A percentile compares a stretch with the other conserved stretches of the same genome.
These are phyloP conservation scores for Mycena pura DNA, from an alignment of 768 basidiomycete genomes.

Conservation along the genomic window DNA sequence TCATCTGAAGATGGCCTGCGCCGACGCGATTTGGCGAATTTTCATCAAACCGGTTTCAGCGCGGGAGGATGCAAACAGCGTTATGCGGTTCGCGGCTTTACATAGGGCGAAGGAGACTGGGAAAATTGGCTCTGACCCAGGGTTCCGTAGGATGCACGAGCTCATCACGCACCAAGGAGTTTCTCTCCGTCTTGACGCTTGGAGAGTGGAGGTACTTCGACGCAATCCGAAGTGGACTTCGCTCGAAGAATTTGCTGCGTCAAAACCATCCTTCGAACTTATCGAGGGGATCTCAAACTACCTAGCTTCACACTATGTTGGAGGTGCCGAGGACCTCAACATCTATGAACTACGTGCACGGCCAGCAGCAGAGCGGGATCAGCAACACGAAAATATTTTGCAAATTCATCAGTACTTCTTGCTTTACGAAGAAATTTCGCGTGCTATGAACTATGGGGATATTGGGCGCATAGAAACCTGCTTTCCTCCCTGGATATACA, in stretches of 20 bases:
- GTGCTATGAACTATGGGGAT: slow-evolving; percentile 41
- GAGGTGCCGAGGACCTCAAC: too few species aligned
- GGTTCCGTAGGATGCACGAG: slow-evolving; percentile 28
- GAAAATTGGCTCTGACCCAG: slow-evolving; percentile 38
- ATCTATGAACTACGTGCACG: not conserved
- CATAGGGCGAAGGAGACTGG: slow-evolving; percentile 39
- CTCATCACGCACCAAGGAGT: slow-evolving; percentile 38
- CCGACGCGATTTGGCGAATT: slow-evolving; percentile 35
- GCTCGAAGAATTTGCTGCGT: slow-evolving; percentile 38
- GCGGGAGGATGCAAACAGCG: slow-evolving; percentile 21
- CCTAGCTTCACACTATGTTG: slow-evolving; percentile 28
- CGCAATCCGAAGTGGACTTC: not conserved
- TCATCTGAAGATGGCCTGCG: too few species aligned
- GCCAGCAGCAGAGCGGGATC: slow-evolving; percentile 30
- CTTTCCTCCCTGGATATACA: slow-evolving; percentile 32
- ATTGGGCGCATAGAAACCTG: slow-evolving; percentile 36
- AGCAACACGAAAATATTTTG: slow-evolving; percentile 41
- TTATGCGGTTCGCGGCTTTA: slow-evolving; percentile 27
- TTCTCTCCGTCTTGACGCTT: slow-evolving; percentile 35
- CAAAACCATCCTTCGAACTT: slow-evolving; percentile 35
- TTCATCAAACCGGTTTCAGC: slow-evolving; percentile 24
- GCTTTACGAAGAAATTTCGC: slow-evolving; percentile 40
- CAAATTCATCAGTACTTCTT: slow-evolving; percentile 40
- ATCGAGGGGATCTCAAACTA: slow-evolving; percentile 33
- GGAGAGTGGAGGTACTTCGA: slow-evolving; percentile 29